Percentiles rank a stretch among this genome's conserved stretches.
These are phyloP conservation scores for Talaromyces sp. DNA, from an alignment of 2,329 filamentous ascomycete genomes.

Conservation along the genomic window DNA sequence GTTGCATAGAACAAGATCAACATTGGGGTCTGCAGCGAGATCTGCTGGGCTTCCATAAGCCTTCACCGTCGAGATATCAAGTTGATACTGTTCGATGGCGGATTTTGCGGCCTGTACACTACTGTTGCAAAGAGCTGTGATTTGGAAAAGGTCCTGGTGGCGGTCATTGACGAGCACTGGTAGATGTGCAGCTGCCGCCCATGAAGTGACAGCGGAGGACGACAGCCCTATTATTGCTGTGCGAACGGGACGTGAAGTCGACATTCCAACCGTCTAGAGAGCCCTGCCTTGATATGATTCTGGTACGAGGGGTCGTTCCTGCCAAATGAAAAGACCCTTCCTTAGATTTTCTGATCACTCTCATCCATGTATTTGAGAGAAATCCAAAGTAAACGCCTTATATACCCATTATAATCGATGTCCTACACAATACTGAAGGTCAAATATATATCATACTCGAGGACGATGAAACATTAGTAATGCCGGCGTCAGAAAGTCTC, in stretches of 20 bases:
- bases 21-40: neutral
- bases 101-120: neutral
- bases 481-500: neutral
- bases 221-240: constrained; percentile 9
- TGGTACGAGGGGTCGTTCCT: too few relatives aligned
- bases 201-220: constrained; percentile 7
- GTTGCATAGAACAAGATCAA: constrained; percentile 7
- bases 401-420: neutral
- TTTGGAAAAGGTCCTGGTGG: constrained; percentile 1
- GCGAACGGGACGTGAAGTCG: neutral
- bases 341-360: neutral
- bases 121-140: constrained; percentile 9
- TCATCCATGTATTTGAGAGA: neutral
- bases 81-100: neutral
- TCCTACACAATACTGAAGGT: neutral
- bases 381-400: neutral
- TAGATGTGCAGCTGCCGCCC: constrained; percentile 7
- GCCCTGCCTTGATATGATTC: neutral
- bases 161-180: neutral
- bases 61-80: neutral
- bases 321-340: neutral
- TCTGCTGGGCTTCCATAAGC: constrained; percentile 3
- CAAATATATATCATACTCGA: too few relatives aligned
- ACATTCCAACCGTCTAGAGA: neutral
- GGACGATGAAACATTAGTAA: neutral